Percentiles rank a stretch among this genome's conserved stretches.
Conservation (phyloP, 208 protist species). For the Leishmania aethiopica region DNA sequence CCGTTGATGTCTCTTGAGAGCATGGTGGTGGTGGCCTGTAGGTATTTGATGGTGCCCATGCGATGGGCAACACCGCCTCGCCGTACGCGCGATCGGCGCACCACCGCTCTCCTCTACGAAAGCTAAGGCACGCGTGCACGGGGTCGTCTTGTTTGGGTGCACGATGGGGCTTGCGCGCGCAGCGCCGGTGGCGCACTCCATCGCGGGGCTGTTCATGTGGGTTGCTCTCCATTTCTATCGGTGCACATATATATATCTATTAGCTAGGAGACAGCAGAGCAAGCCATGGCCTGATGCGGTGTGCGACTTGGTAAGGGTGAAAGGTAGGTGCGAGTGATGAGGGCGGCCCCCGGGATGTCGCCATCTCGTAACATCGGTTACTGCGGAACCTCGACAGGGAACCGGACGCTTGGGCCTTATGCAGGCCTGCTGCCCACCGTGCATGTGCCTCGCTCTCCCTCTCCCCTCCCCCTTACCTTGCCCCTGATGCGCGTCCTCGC, state of each 20-base stretch:
- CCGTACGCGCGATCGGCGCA: neutral
- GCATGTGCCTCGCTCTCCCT: neutral
- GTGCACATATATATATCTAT: neutral
- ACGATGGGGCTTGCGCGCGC: neutral
- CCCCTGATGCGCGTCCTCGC: too few relatives aligned
- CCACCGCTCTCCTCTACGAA: neutral
- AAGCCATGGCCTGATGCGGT: neutral
- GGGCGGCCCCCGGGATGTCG: neutral
- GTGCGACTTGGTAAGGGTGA: neutral
- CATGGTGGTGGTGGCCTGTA: neutral
- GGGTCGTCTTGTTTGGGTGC: neutral
- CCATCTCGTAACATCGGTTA: neutral
- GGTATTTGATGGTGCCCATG: neutral
- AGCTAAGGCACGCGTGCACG: neutral
- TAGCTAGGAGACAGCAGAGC: neutral
- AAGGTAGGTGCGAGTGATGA: neutral
- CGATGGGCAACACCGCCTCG: neutral
- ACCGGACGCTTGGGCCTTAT: neutral
- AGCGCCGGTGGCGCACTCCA: neutral
- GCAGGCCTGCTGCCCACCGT: neutral
- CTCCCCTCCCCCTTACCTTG: neutral
- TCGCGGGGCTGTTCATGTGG: neutral
- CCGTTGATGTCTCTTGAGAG: neutral
- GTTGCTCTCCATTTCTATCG: neutral
- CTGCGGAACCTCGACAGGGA: neutral